Base-by-base conservation (phyloP, 78 protist genomes). In the Dictyostelium firmibasis region DNA sequence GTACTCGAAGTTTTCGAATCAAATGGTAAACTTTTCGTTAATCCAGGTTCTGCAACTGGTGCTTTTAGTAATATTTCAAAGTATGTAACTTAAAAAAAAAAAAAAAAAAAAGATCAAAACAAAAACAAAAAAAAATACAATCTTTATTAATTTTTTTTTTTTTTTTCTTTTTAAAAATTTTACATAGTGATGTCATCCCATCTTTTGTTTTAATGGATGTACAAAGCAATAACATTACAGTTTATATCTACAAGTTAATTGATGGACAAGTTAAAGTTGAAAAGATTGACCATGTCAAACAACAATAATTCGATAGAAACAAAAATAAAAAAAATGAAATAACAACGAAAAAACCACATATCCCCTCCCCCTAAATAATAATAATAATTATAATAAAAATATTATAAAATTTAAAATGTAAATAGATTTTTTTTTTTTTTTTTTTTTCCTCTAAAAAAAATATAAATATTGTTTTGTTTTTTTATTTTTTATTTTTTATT, bases 21-120 rank as follows among this genome's bases (percentile, higher is more conserved):
- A 38, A 99, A 98, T 35, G 98, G 98, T 31, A 81, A 91, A 43
- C 85, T 99, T 74, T 97, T 99, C 57, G 44, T 99, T 83, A 99
- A 99, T 92, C 99, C 99, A 3, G 99, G 99, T 10, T 97, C 99
- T 0, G 99, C 98, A n/a, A 99, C 99, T 41, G 99, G 99, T 35
- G 98, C 99, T 1, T 99, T 76, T 93, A 83, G 92, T 44, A 67
- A 92, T 36, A n/a, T 97, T 64, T 78, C 96, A 23, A 41, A 74
- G 98, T 95, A 75, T 10, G 86, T 27, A 4, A 3, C 4, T 38
- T 38, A 44, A 44, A 44, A 10, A 7, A 9, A 9, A 44, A 44
- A 44, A 44, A 44, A 44, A 44, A 41, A 41, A 41, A 41, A 41
- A 41, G 44, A 41, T n/a, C n/a, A n/a, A n/a, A n/a, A n/a, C n/a